Percentiles rank a stretch among this genome's conserved stretches.
Evolutionary conservation across 176 grass and related monocot genomes (phyloP).

Genomic region (Avena eriantha): DNA sequence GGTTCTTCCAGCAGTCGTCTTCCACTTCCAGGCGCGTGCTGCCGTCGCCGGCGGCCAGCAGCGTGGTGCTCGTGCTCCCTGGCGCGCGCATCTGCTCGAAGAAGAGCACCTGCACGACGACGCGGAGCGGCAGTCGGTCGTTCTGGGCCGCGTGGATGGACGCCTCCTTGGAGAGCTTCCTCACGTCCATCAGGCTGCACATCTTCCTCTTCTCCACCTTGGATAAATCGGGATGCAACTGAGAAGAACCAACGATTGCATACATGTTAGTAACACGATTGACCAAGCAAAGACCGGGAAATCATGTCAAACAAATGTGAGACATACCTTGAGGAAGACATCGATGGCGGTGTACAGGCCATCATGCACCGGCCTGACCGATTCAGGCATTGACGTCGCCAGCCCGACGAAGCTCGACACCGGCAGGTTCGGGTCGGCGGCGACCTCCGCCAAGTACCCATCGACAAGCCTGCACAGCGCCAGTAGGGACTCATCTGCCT

Average conservation of each 20-base stretch:
- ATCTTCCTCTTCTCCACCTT: constrained; percentile 74
- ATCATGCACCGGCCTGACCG: constrained; percentile 60
- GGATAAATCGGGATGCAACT: constrained; percentile 60
- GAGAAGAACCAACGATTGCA: neutral
- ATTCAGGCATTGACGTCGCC: constrained; percentile 55
- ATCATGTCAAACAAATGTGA: neutral
- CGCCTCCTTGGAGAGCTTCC: constrained; percentile 74
- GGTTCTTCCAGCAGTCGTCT: constrained; percentile 46
- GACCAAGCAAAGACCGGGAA: neutral
- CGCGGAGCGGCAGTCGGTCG: constrained; percentile 67
- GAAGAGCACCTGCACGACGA: constrained; percentile 79
- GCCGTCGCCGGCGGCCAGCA: neutral
- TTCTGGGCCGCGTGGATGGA: constrained; percentile 84
- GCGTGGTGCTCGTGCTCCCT: neutral
- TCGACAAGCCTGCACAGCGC: constrained; percentile 63
- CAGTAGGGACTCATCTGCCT: constrained; percentile 46
- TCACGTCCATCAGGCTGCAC: constrained; percentile 67
- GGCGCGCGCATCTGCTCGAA: constrained; percentile 71
- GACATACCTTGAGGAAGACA: constrained; percentile 69
- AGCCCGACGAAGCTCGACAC: constrained; percentile 64
- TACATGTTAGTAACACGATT: neutral
- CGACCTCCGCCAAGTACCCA: constrained; percentile 61
- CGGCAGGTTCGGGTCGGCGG: constrained; percentile 59
- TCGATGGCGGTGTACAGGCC: constrained; percentile 72
- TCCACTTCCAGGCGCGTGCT: constrained; percentile 29